Evolutionary conservation across 164 flowering plant species (phyloP).

Genomic region (grape (Vitis vinifera)): DNA sequence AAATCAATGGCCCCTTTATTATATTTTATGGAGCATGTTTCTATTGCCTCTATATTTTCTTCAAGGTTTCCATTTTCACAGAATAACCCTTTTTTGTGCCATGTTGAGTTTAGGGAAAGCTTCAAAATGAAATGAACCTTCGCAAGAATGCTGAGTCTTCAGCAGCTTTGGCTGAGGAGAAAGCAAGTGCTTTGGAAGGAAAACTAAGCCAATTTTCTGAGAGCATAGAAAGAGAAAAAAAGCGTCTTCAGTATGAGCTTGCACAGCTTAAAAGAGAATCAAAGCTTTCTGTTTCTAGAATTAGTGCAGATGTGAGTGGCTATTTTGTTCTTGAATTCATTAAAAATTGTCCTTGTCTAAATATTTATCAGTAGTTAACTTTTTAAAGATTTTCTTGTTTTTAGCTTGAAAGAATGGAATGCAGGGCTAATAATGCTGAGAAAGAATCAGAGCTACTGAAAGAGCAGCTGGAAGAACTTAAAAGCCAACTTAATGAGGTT

Average conservation of each 20-base stretch:
- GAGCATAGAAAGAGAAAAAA: conserved; percentile 65
- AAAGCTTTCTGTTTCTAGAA: conserved; percentile 63
- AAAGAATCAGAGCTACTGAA: conserved; percentile 63
- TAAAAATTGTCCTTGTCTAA: not conserved
- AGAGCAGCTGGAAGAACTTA: conserved; percentile 61
- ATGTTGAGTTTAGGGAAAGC: conserved; percentile 48
- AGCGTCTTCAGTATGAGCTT: conserved; percentile 55
- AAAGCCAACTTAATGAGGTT: conserved; percentile 62
- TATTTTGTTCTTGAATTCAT: not conserved
- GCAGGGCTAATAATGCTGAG: conserved; percentile 77
- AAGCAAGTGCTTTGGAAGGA: conserved; percentile 48
- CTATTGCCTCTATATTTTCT: too few species aligned
- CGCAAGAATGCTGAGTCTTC: conserved; percentile 70
- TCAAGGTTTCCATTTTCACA: too few species aligned
- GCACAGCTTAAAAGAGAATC: conserved; percentile 58
- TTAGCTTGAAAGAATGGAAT: conserved; percentile 83
- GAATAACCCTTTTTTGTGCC: not conserved
- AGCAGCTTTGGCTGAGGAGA: conserved; percentile 68
- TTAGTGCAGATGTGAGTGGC: conserved; percentile 70
- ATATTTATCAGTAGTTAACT: not conserved
- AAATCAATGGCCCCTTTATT: too few species aligned
- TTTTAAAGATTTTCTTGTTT: conserved; percentile 6
- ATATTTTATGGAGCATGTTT: too few species aligned
- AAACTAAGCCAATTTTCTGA: conserved; percentile 52
- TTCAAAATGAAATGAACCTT: conserved; percentile 60